These are phyloP conservation scores for Colletotrichum godetiae DNA, from an alignment of 2,329 filamentous ascomycete genomes.

Conservation along the genomic window DNA sequence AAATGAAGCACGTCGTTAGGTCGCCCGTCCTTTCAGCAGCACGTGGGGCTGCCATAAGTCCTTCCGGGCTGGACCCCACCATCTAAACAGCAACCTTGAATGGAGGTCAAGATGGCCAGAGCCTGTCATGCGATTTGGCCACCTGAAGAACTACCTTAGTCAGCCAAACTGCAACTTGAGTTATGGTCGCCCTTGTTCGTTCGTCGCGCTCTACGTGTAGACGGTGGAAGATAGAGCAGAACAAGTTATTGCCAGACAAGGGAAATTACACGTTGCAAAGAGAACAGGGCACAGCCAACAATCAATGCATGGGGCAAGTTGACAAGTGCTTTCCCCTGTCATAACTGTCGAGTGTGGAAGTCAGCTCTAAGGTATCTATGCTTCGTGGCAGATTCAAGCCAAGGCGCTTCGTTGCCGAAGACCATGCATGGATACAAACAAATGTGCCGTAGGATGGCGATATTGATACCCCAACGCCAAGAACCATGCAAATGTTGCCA, in stretches of 20 bases:
- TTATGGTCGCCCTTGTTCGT: not conserved
- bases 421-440: not conserved
- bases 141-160: no score
- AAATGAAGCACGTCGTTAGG: not conserved
- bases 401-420: not conserved
- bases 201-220: no score
- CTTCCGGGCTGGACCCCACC: not conserved
- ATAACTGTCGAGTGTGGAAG: not conserved
- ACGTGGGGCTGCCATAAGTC: not conserved
- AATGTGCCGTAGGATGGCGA: not conserved
- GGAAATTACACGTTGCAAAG: not conserved
- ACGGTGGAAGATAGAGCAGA: no score
- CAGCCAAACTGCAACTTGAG: no score
- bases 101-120: no score
- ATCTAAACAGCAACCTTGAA: not conserved
- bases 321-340: not conserved
- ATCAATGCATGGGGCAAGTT: not conserved
- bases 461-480: conserved; percentile 15
- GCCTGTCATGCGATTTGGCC: not conserved
- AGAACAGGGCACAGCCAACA: not conserved
- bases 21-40: conserved; percentile 14
- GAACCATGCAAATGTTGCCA: conserved; percentile 9
- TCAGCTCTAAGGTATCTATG: not conserved
- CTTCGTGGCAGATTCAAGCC: not conserved
- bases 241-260: not conserved